These are phyloP conservation scores for Colletotrichum sp. DNA, from an alignment of 2,329 filamentous ascomycete species.

Conservation along the genomic window DNA sequence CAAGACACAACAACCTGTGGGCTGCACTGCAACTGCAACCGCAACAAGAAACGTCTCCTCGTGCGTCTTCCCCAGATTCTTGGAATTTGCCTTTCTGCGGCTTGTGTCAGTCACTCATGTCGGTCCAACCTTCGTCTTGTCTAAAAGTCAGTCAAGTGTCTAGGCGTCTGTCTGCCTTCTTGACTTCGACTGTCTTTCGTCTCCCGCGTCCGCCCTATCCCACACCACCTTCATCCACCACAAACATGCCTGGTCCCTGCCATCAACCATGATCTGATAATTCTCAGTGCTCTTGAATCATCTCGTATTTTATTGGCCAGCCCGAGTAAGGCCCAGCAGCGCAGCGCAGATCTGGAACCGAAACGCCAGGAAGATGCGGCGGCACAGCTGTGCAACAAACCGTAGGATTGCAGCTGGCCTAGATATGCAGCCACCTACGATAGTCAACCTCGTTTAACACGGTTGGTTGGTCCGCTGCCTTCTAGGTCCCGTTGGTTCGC, in stretches of 20 bases:
- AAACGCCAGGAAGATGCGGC: neutral
- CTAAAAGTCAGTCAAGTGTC: neutral
- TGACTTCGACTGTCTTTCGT: neutral
- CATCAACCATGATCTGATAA: conserved; percentile 13
- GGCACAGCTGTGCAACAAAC: conserved; percentile 1
- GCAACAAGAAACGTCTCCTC: neutral
- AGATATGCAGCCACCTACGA: neutral
- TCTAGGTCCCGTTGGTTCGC: conserved; percentile 1
- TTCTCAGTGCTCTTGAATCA: neutral
- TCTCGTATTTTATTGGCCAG: neutral
- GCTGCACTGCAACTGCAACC: neutral
- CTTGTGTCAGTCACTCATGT: neutral
- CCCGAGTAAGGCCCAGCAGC: neutral
- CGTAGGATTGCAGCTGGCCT: neutral
- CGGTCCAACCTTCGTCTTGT: neutral
- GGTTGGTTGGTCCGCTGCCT: neutral
- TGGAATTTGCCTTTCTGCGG: neutral
- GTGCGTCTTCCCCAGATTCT: neutral
- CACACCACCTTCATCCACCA: neutral
- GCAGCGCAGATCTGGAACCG: conserved; percentile 4
- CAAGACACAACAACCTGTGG: neutral
- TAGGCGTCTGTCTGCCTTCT: neutral
- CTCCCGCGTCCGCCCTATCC: neutral
- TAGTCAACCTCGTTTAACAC: neutral
- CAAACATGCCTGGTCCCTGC: neutral